Base-by-base conservation (phyloP, 208 protist genomes). In the Leptomonas pyrrhocoris region DNA sequence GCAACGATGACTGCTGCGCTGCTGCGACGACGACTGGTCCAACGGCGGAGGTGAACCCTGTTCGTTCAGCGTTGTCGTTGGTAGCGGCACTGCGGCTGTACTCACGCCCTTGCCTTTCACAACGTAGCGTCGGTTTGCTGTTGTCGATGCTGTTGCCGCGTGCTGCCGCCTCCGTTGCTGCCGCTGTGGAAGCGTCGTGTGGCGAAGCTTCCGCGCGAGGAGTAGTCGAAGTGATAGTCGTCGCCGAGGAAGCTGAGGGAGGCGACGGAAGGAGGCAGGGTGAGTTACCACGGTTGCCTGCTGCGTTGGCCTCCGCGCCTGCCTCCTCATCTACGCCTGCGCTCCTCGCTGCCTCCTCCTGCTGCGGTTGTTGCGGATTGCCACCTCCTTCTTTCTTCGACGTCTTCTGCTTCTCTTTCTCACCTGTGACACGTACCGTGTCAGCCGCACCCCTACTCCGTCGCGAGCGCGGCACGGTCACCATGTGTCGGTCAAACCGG, bases 401-500 rank as follows among this genome's bases (percentile, higher is more conserved):
- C 12, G 16, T 16, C 46, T 58, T 64, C 15, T 50, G 7, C 12
- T 16, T 0, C 3, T 57, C 3, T n/a, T 50, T 68, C 6, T 12
- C 6, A 28, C 15, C 23, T n/a, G 25, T 34, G 4, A 18, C 21
- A n/a, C 21, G 6, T 30, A 36, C 40, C 1, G 40, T 21, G 6
- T 7, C 1, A 1, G 43, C 58, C 0, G 61, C 49, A 5, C 21
- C 63, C 2, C 59, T 30, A 8, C 12, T 54, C 18, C 38, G 36
- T 4, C 59, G 27, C 2, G 59, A 55, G 8, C 25, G 55, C 23
- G 68, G 50, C 34, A 65, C 67, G 0, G 58, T 65, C 12, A 65
- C 60, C 55, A 66, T 67, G 53, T 59, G 28, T 34, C 59, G 54
- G 60, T 83, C 81, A 71, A 88, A 88, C 9, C 71, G 54, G 65